These are phyloP conservation scores for Phlebopus sp. DNA, from an alignment of 1,284 basidiomycete species.

Conservation along the genomic window DNA sequence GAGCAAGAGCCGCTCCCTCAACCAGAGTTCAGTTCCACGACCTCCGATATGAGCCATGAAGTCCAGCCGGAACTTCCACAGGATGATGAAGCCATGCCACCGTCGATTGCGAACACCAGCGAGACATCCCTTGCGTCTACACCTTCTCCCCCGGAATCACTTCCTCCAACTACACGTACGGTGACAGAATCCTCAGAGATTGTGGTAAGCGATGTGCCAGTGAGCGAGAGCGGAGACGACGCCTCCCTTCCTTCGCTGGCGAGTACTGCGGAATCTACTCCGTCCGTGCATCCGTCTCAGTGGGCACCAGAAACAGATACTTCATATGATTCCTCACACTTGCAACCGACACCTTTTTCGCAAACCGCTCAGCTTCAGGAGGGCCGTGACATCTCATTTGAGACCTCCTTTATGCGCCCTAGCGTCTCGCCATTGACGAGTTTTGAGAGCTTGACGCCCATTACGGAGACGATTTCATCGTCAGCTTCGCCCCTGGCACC, in stretches of 20 bases:
- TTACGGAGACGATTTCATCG: conserved; percentile 38
- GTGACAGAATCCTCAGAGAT: conserved; percentile 34
- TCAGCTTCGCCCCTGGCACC: conserved; percentile 28
- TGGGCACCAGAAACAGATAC: conserved; percentile 61
- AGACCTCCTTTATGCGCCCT: conserved; percentile 52
- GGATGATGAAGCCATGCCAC: conserved; percentile 8
- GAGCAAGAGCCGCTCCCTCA: conserved; percentile 40
- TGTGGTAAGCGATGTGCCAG: conserved; percentile 22
- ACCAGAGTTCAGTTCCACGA: conserved; percentile 35
- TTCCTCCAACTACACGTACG: conserved; percentile 23
- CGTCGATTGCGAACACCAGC: conserved; percentile 20
- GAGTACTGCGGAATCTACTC: conserved; percentile 30
- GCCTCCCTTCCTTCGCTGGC: conserved; percentile 20
- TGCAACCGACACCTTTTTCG: conserved; percentile 64
- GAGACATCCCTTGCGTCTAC: conserved; percentile 23
- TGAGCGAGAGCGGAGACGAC: conserved; percentile 33
- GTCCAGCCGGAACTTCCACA: conserved; percentile 23
- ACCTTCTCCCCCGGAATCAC: conserved; percentile 23
- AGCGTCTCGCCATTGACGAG: conserved; percentile 43
- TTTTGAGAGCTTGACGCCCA: conserved; percentile 29
- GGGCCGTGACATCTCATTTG: conserved; percentile 58
- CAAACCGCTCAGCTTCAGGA: conserved; percentile 56
- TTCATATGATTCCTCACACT: conserved; percentile 68
- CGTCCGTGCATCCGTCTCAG: conserved; percentile 40
- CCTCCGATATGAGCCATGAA: conserved; percentile 23